Base-by-base conservation (phyloP, 805 yeast species). In the Metschnikowia colocasiae region DNA sequence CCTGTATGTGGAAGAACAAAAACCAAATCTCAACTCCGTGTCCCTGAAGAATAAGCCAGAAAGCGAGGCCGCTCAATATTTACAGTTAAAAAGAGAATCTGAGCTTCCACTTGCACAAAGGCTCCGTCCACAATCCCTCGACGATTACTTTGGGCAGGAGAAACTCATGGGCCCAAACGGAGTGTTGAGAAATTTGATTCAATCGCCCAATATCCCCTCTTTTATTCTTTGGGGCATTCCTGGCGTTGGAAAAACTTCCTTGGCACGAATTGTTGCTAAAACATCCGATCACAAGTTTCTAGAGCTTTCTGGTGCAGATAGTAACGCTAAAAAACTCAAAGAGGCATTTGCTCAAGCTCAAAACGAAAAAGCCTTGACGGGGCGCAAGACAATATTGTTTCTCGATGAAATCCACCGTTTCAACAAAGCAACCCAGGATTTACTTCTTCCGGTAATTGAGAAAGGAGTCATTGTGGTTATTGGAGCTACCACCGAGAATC, bases 401-500 rank as follows among this genome's bases (percentile, higher is more conserved):
- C 52, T 72, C 31, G 77, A 72, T 57, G 77, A 72, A 54, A 72
- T 72, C 22, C 77, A 72, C 51, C 53, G 77, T 30, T 71, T 68
- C 56, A 71, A 72, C 52, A 69, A 70, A 41, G 72, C 73, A 0
- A 71, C 67, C 8, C 77, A 72, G 47, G 77, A 72, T 50, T 48
- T 70, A 23, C 59, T 72, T 16, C 58, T 72, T 6, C 77, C 77
- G 0, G 74, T 68, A 12, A 62, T 72, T 5, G 77, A 72, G 46
- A 65, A 64, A 32, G 77, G 77, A 0, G 40, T 56, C 1, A 61
- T 68, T 2, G 70, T 73, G 0, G 67, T 72, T 1, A 62, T 72
- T 18, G 77, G 76, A 0, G 77, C 77, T 6, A 72, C 77, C 25
- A 72, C 77, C 0, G 99, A 94, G 61, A 94, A 94, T 61, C 77